Percentiles rank a stretch among this genome's conserved stretches.
phyloP scores from a whole-genome alignment of 2,329 filamentous ascomycete species.

The Byssochlamys sp. region DNA sequence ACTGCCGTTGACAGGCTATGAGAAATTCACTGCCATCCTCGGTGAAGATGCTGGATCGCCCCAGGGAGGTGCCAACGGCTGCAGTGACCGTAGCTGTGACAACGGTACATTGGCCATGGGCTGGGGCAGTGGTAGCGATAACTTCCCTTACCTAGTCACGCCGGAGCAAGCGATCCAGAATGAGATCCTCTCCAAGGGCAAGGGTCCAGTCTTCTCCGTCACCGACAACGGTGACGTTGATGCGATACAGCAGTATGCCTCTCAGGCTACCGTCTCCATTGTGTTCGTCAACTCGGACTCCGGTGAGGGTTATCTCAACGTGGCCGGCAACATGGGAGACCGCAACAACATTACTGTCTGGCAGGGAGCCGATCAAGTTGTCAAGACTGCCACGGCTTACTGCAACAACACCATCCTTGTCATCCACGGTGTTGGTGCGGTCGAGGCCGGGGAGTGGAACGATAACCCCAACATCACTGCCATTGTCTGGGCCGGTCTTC shows the following conservation, averaged over 20 bases:
- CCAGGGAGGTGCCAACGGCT: slow-evolving; percentile 67
- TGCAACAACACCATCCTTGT: slow-evolving; percentile 88
- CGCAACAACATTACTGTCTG: slow-evolving; percentile 88
- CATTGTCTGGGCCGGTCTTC: slow-evolving; percentile 65
- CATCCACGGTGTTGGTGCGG: slow-evolving; percentile 74
- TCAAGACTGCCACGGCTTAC: slow-evolving; percentile 65
- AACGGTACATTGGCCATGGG: slow-evolving; percentile 55
- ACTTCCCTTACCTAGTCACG: slow-evolving; percentile 56
- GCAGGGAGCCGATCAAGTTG: slow-evolving; percentile 68
- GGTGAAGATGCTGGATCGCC: slow-evolving; percentile 76
- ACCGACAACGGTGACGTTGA: slow-evolving; percentile 48
- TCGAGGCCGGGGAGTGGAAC: slow-evolving; percentile 58
- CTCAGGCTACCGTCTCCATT: slow-evolving; percentile 50
- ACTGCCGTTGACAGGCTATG: slow-evolving; percentile 65
- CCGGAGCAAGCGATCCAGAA: slow-evolving; percentile 57
- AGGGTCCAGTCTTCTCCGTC: slow-evolving; percentile 54
- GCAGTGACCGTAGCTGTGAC: slow-evolving; percentile 55
- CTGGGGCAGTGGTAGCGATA: slow-evolving; percentile 51
- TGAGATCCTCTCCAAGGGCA: slow-evolving; percentile 52
- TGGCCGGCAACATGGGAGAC: slow-evolving; percentile 78
- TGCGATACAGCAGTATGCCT: slow-evolving; percentile 43
- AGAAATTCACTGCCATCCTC: slow-evolving; percentile 65
- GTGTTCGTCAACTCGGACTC: slow-evolving; percentile 84
- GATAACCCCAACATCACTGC: slow-evolving; percentile 60
- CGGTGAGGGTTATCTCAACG: slow-evolving; percentile 75